A percentile compares a stretch with the other conserved stretches of the same genome.
phyloP scores from a whole-genome alignment of 176 grass and related monocot species.

The Poa pratensis region DNA sequence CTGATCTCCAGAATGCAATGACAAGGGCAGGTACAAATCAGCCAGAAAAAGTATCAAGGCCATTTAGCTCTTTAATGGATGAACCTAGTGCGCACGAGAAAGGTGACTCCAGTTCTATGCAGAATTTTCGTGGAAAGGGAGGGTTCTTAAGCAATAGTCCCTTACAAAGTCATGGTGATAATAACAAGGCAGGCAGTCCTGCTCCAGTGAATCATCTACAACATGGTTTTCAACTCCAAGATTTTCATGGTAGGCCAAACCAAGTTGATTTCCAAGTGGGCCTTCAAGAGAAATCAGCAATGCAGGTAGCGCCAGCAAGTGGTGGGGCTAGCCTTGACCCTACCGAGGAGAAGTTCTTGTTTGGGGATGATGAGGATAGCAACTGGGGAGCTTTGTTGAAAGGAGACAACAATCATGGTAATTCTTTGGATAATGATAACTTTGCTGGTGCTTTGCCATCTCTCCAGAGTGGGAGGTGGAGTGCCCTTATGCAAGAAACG shows the following conservation, averaged over 20 bases:
- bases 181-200: conserved; percentile 56
- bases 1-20: conserved; percentile 62
- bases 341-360: conserved; percentile 89
- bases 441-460: conserved; percentile 67
- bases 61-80: conserved; percentile 59
- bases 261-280: conserved; percentile 54
- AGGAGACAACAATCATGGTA: conserved; percentile 56
- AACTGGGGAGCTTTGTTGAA: conserved; percentile 83
- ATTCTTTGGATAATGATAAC: conserved; percentile 62
- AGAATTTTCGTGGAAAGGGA: conserved; percentile 73
- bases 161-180: conserved; percentile 51
- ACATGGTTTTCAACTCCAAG: conserved; percentile 59
- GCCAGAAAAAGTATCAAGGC: conserved; percentile 60
- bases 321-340: conserved; percentile 82
- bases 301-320: conserved; percentile 55
- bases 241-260: conserved; percentile 57
- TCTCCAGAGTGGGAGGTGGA: conserved; percentile 90
- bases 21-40: conserved; percentile 56
- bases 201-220: conserved; percentile 61
- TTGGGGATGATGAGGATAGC: conserved; percentile 68
- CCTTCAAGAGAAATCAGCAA: conserved; percentile 58
- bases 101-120: conserved; percentile 57
- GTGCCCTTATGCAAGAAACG: conserved; percentile 97
- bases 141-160: conserved; percentile 58
- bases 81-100: conserved; percentile 51